Evolutionary conservation across 2,329 filamentous ascomycete species (phyloP).

Genomic region (Penicillium freii): DNA sequence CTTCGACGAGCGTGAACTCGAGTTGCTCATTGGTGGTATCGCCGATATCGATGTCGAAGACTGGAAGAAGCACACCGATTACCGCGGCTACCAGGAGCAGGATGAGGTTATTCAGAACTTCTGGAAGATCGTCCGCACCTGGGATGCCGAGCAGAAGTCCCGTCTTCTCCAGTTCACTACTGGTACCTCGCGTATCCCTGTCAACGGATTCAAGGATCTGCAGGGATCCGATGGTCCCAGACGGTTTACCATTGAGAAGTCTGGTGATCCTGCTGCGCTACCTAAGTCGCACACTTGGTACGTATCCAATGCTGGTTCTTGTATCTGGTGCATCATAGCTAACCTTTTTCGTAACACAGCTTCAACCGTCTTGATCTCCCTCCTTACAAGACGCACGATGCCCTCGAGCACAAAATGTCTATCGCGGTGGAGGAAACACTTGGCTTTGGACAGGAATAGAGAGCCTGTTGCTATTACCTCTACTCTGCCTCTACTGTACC

Average conservation of each 20-base stretch:
- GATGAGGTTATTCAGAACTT: conserved; percentile 98
- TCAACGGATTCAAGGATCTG: conserved; percentile 98
- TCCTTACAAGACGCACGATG: conserved; percentile 84
- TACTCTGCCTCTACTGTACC: conserved; percentile 6
- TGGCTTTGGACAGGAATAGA: conserved; percentile 95
- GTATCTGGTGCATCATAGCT: conserved; percentile 10
- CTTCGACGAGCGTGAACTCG: conserved; percentile 95
- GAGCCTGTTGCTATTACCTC: conserved; percentile 5
- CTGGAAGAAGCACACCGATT: conserved; percentile 99
- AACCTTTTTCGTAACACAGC: conserved; percentile 49
- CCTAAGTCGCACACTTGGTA: conserved; percentile 99
- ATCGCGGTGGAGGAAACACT: conserved; percentile 98
- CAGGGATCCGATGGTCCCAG: conserved; percentile 94
- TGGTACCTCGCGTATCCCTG: conserved; percentile 93
- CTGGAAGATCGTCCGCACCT: conserved; percentile 91
- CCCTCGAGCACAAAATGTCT: conserved; percentile 82
- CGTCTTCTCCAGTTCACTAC: conserved; percentile 95
- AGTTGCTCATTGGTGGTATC: conserved; percentile 95
- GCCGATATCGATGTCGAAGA: conserved; percentile 99
- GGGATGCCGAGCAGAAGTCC: conserved; percentile 98
- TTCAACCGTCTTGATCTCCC: conserved; percentile 97
- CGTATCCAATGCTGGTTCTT: conserved; percentile 37
- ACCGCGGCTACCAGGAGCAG: conserved; percentile 95
- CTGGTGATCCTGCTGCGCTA: conserved; percentile 82
- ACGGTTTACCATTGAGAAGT: conserved; percentile 97